Conservation (phyloP, 306 rosid genomes). For the Malus orientalis region DNA sequence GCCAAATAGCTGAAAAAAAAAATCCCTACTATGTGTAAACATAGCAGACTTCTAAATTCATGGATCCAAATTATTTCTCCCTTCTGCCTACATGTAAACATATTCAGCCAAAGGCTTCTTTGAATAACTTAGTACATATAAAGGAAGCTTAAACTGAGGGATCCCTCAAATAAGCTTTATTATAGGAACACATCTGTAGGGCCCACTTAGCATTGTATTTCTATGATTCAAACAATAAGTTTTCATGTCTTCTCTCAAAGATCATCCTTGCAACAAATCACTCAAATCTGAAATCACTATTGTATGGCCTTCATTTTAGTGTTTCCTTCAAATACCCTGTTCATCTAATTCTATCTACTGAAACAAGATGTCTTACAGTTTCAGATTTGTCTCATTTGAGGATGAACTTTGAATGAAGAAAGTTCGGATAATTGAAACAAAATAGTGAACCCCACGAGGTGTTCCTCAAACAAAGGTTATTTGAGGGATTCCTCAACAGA, state of each 20-base stretch:
- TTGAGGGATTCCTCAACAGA: not conserved
- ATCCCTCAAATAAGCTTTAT: too few relatives aligned
- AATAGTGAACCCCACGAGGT: not conserved
- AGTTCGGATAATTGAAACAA: not conserved
- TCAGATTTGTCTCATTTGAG: not conserved
- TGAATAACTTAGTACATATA: too few relatives aligned
- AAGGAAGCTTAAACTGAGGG: too few relatives aligned
- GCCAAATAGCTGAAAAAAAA: too few relatives aligned
- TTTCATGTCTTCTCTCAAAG: not conserved
- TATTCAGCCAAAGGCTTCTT: too few relatives aligned
- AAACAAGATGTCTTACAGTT: not conserved
- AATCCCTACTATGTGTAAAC: not conserved
- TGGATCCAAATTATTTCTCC: too few relatives aligned
- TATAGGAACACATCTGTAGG: too few relatives aligned
- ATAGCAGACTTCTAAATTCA: too few relatives aligned
- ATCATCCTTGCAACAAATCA: not conserved
- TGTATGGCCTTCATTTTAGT: not conserved
- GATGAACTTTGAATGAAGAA: not conserved
- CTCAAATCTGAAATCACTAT: not conserved
- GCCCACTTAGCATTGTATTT: not conserved
- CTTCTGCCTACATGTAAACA: too few relatives aligned
- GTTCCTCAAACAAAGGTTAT: not conserved
- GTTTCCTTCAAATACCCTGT: not conserved
- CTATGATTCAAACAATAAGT: not conserved
- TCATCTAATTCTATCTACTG: not conserved